A percentile compares a stretch with the other conserved stretches of the same genome.
Evolutionary conservation across 2,329 filamentous ascomycete species (phyloP).

Genomic region (Monilinia fructigena): DNA sequence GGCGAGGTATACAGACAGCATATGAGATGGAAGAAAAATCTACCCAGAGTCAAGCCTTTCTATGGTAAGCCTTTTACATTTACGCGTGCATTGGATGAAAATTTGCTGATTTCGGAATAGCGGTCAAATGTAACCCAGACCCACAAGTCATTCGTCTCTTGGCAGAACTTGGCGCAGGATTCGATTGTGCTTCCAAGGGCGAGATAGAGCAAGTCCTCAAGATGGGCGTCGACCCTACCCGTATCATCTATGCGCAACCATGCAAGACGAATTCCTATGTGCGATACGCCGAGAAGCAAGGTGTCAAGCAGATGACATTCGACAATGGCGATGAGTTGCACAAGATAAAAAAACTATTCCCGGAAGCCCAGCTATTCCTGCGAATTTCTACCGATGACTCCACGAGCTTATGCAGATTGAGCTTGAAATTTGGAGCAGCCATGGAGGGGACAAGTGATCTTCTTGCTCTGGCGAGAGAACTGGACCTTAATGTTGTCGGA

Average conservation of each 20-base stretch:
- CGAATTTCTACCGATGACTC: conserved; percentile 97
- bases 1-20: conserved; percentile 99
- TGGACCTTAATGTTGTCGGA: conserved; percentile 87
- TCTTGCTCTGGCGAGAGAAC: conserved; percentile 73
- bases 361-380: conserved; percentile 84
- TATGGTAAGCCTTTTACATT: conserved; percentile 65
- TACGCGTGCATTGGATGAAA: neutral
- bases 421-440: conserved; percentile 94
- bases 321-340: conserved; percentile 97
- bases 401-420: conserved; percentile 87
- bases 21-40: conserved; percentile 93
- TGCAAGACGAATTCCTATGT: conserved; percentile 99
- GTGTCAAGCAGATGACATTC: conserved; percentile 98
- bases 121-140: conserved; percentile 99
- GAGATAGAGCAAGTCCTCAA: conserved; percentile 91
- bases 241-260: conserved; percentile 98
- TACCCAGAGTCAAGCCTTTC: conserved; percentile 90
- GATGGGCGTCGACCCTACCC: conserved; percentile 78
- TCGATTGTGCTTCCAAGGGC: conserved; percentile 96
- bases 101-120: conserved; percentile 47
- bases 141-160: conserved; percentile 84
- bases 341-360: conserved; percentile 93
- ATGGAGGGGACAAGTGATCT: conserved; percentile 78
- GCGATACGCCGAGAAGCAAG: conserved; percentile 78
- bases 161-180: conserved; percentile 84